Evolutionary conservation across 2,329 filamentous ascomycete species (phyloP).

Genomic region (Fusarium sambucinum): DNA sequence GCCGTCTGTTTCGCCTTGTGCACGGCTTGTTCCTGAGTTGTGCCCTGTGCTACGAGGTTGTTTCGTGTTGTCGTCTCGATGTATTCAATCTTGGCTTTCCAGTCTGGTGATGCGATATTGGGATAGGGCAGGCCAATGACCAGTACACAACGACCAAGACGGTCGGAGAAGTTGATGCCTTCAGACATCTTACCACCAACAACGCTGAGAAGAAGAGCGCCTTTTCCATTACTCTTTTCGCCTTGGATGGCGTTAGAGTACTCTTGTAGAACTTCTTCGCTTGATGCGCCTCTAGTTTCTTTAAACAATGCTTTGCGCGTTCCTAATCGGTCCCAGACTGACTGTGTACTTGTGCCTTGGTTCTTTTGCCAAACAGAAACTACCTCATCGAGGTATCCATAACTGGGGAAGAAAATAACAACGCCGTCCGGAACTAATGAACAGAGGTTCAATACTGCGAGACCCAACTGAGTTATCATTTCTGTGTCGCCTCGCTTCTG

Average conservation of each 20-base stretch:
- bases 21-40: slow-evolving; percentile 46
- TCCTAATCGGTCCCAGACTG: slow-evolving; percentile 70
- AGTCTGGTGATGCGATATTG: slow-evolving; percentile 88
- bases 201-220: slow-evolving; percentile 87
- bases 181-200: slow-evolving; percentile 96
- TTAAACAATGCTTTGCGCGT: slow-evolving; percentile 72
- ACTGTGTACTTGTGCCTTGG: slow-evolving; percentile 48
- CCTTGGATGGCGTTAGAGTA: slow-evolving; percentile 78
- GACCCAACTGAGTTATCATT: slow-evolving; percentile 81
- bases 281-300: slow-evolving; percentile 66
- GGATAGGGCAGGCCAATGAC: slow-evolving; percentile 95
- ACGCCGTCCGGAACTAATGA: slow-evolving; percentile 85
- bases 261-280: slow-evolving; percentile 77
- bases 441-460: slow-evolving; percentile 78
- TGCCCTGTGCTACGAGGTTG: slow-evolving; percentile 49
- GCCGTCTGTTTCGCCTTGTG: slow-evolving; percentile 67
- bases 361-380: slow-evolving; percentile 69
- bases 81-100: slow-evolving; percentile 92
- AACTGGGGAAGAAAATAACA: slow-evolving; percentile 96
- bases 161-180: slow-evolving; percentile 97
- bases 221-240: slow-evolving; percentile 57
- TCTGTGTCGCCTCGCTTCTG: slow-evolving; percentile 75
- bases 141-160: slow-evolving; percentile 86
- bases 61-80: slow-evolving; percentile 72
- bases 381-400: slow-evolving; percentile 86